Conservation (phyloP, 768 basidiomycete species). For the Phylloporus arenicola region DNA sequence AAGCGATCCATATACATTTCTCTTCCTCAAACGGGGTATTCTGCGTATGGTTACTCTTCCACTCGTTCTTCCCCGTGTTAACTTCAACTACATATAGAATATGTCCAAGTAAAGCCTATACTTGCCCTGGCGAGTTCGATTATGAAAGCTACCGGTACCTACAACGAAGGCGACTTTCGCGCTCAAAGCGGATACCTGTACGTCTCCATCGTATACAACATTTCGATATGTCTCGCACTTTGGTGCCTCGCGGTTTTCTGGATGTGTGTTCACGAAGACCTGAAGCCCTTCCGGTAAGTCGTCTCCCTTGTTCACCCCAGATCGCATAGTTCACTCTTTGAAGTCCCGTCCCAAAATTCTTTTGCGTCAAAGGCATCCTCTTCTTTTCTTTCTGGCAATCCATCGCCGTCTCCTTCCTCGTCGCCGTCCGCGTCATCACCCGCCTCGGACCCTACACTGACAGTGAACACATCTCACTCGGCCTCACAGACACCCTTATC, state of each 20-base stretch:
- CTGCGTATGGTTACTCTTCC: constrained; percentile 52
- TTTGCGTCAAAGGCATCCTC: constrained; percentile 96
- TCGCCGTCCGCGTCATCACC: constrained; percentile 70
- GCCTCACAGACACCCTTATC: constrained; percentile 85
- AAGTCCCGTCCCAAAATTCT: constrained; percentile 93
- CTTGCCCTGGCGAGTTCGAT: constrained; percentile 80
- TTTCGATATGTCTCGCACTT: constrained; percentile 70
- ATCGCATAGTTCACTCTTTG: not conserved
- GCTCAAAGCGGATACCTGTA: constrained; percentile 88
- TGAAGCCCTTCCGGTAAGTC: constrained; percentile 79
- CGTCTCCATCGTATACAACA: constrained; percentile 80
- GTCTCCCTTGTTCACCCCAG: not conserved
- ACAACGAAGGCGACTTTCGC: constrained; percentile 84
- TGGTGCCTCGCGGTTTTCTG: constrained; percentile 97
- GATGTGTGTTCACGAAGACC: constrained; percentile 84
- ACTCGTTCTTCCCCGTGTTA: not conserved
- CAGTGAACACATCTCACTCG: constrained; percentile 82
- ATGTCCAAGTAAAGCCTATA: constrained; percentile 93
- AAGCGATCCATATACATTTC: constrained; percentile 90
- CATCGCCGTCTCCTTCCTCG: constrained; percentile 80
- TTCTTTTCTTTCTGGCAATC: constrained; percentile 99
- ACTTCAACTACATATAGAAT: constrained; percentile 53
- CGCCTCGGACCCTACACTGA: constrained; percentile 85
- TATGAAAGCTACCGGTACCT: constrained; percentile 81
- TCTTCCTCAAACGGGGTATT: constrained; percentile 92